Percentiles rank a stretch among this genome's conserved stretches.
Evolutionary conservation across 148 eudicot genomes (phyloP).

Genomic region (Rheum nobile): DNA sequence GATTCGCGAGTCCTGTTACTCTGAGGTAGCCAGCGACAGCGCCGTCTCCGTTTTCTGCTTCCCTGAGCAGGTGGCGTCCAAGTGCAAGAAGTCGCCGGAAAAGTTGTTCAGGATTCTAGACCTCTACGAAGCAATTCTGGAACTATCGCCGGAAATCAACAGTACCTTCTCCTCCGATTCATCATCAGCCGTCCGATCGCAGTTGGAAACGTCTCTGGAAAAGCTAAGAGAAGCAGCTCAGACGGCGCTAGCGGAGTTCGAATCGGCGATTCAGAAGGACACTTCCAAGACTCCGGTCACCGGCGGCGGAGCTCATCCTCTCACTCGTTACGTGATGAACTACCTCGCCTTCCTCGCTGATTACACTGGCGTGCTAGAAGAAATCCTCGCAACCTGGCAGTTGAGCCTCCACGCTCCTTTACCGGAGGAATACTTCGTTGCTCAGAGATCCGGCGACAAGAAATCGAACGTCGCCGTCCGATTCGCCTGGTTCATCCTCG

Average conservation of each 20-base stretch:
- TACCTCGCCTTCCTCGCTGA: slow-evolving; percentile 37
- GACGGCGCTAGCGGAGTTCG: slow-evolving; percentile 36
- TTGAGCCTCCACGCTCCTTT: slow-evolving; percentile 20
- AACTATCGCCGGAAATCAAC: slow-evolving; percentile 32
- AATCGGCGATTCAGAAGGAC: slow-evolving; percentile 38
- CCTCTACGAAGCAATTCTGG: slow-evolving; percentile 38
- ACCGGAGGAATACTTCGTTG: slow-evolving; percentile 39
- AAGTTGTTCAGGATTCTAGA: slow-evolving; percentile 53
- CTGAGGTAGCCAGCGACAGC: slow-evolving; percentile 43
- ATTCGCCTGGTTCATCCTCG: slow-evolving; percentile 54
- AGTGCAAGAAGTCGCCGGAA: slow-evolving; percentile 56
- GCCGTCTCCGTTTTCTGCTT: slow-evolving; percentile 33
- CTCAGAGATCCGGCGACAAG: slow-evolving; percentile 18
- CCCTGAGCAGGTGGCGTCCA: slow-evolving; percentile 52
- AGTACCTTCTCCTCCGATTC: slow-evolving; percentile 44
- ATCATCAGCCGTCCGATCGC: slow-evolving; percentile 23
- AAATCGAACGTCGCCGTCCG: slow-evolving; percentile 21
- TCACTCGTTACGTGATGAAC: slow-evolving; percentile 46
- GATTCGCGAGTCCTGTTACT: slow-evolving; percentile 44
- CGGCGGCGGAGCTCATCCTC: slow-evolving; percentile 49
- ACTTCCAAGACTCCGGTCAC: slow-evolving; percentile 22
- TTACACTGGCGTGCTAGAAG: slow-evolving; percentile 29
- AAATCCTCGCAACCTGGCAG: slow-evolving; percentile 34
- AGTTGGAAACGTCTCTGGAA: slow-evolving; percentile 21
- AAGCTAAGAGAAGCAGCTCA: slow-evolving; percentile 35